Percentiles rank a stretch among this genome's conserved stretches.
These are phyloP conservation scores for Magnusiomyces paraingens DNA, from an alignment of 1,139 yeast genomes.

Conservation along the genomic window DNA sequence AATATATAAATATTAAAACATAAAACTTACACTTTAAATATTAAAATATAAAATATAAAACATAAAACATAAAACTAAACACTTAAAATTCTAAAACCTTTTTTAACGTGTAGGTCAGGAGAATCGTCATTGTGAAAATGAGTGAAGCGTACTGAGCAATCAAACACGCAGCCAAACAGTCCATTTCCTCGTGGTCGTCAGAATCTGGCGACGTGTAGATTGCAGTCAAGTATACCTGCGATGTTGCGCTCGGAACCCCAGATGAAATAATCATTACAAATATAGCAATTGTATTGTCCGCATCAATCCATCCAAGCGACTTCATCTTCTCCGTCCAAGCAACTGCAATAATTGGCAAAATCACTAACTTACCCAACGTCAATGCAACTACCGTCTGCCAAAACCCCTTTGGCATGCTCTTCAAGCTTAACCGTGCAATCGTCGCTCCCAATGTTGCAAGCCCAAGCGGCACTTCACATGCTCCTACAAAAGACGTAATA, in stretches of 20 bases:
- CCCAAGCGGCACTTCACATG: slow-evolving; percentile 86
- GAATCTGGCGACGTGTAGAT: slow-evolving; percentile 58
- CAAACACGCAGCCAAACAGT: slow-evolving; percentile 67
- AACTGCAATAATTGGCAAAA: slow-evolving; percentile 58
- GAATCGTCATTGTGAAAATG: slow-evolving; percentile 52
- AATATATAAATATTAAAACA: not conserved
- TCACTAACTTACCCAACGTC: slow-evolving; percentile 42
- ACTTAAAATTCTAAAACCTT: not conserved
- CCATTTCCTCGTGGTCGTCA: slow-evolving; percentile 63
- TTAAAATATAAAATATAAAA: not conserved
- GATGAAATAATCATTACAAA: slow-evolving; percentile 73
- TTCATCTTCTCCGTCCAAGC: slow-evolving; percentile 47
- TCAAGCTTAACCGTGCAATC: slow-evolving; percentile 61
- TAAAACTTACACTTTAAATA: not conserved
- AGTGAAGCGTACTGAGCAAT: slow-evolving; percentile 61
- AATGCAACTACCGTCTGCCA: slow-evolving; percentile 54
- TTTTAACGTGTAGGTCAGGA: slow-evolving; percentile 35
- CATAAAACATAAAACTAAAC: not conserved
- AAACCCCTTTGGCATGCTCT: slow-evolving; percentile 57
- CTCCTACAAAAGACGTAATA: slow-evolving; percentile 67
- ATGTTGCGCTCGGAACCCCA: slow-evolving; percentile 83
- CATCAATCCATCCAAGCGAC: slow-evolving; percentile 43
- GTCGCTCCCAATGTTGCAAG: slow-evolving; percentile 79
- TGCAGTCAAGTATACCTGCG: slow-evolving; percentile 77
- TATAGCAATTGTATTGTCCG: slow-evolving; percentile 46